Base-by-base conservation (phyloP, 2,329 filamentous ascomycete genomes). In the Aspergillus piperis region DNA sequence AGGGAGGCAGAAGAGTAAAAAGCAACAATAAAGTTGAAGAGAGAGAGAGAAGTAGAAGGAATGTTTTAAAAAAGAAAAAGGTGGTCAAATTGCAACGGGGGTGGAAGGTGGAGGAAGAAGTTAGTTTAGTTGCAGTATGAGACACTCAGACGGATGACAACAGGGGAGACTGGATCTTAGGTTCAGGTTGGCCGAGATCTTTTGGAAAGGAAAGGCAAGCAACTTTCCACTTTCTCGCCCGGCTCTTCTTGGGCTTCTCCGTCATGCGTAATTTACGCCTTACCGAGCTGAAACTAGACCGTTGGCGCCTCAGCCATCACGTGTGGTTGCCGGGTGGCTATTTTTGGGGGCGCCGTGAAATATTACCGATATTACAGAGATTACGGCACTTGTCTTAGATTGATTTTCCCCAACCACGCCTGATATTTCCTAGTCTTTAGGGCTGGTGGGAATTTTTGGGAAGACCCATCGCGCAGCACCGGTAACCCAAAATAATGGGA, bases 231-330 rank as follows among this genome's bases (percentile, higher is more conserved):
- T 36, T 36, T 36, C 32, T 55, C 51, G 47, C 23, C 39, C 44
- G 48, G 36, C 15, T 27, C 55, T 48, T 44, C 32, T 54, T 55
- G 50, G 59, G 41, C 50, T 36, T 36, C 32, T 53, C 55, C 55
- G 52, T 56, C 57, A 61, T 57, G 54, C 51, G 64, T 64, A 53
- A 53, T 53, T 53, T 39, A 53, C 27, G 23, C 15, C 15, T 23
- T 39, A 53, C 53, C 23, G 42, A 36, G 27, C 53, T 42, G 53
- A 58, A 56, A 44, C 54, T 47, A 30, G 36, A 32, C 56, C 54
- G 54, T 61, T 56, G 60, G 59, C 54, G 62, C 63, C 65, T 63
- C 61, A 62, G 57, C 62, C 63, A 36, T 68, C 64, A 66, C 62
- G 61, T 64, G 64, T 60, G 52, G 57, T 51, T 57, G 60, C 49